Evolutionary conservation across 2,329 filamentous ascomycete genomes (phyloP), one percentile per base, ranked within the genome.

Genomic region (Aspergillus thermomutatus): DNA sequence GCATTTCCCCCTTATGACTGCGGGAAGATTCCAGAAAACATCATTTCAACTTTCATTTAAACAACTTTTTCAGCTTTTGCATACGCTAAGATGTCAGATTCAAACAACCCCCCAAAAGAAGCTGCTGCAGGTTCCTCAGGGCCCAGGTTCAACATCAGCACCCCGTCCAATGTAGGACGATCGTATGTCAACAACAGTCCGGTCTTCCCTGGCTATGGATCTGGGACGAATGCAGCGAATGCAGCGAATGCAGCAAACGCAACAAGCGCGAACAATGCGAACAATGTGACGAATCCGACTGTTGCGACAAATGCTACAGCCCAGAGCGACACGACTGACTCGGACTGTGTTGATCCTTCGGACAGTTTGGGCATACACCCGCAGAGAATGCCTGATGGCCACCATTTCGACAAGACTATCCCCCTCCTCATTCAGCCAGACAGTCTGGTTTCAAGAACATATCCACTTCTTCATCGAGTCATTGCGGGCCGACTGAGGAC

Each of bases 391-490:
- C 46, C 23, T 17, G 31, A 26, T 48, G 11, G 2, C 17, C 19
- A 21, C n/a, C 19, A 10, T 14, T 14, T 50, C 19, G 49, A 31
- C 14, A 34, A n/a, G 11, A 25, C 37, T 21, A 37, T 50, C 11
- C 34, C 28, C 17, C 28, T 28, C 1, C 57, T 64, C 17, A 45
- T 64, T 5, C 41, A 58, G 21, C 62, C 62, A 4, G 17, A 31
- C 1, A 61, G 50, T 37, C 9, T 19, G 17, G 10, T 64, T 3
- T 56, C 61, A 9, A 9, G 34, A 9, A 31, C 26, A 6, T 45
- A 61, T 43, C 60, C 58, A 9, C 50, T 58, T 49, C 45, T 64
- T 28, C 59, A 62, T 49, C 52, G 57, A 19, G 40, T 51, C 17
- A 28, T 65, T 23, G 48, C 52, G 23, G 28, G 19, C 17, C 55